Evolutionary conservation across 2,329 filamentous ascomycete species (phyloP), one percentile per base, ranked within the genome.

Genomic region (Cytospora piceicola): DNA sequence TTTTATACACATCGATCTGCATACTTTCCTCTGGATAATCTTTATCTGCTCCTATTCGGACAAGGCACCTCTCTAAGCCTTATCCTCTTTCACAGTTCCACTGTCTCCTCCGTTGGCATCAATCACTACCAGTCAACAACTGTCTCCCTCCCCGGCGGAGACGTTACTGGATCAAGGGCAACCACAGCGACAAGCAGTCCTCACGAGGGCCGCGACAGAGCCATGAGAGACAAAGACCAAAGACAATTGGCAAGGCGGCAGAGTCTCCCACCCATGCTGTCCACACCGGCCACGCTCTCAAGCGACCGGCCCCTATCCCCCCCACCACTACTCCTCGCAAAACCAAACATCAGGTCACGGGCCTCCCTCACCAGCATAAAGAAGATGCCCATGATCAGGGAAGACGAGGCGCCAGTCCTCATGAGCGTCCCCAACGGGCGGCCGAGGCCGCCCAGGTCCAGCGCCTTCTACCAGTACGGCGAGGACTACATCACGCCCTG

Each of bases 401-500:
- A 67, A 34, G 59, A 67, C 24, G 58, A 64, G 12, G 36, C 62
- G 14, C 49, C 54, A 39, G 52, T 65, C 30, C 57, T 65, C 59
- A 55, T 29, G n/a, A 61, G 60, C 27, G 22, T 64, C 11, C 34
- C 46, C 17, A n/a, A 54, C 11, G 32, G 57, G 7, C 57, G 57
- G 27, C 52, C 53, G 20, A 61, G 58, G 30, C 39, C 56, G 15
- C 27, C 53, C 39, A 63, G 61, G 17, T 27, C 56, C 20, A 17
- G 15, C 24, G 46, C 55, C 8, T 65, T 63, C 29, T 67, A 67
- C 51, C 66, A 61, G 51, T 67, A 67, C n/a, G 66, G 66, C 51
- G 66, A 67, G 55, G 66, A 67, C 46, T 67, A 67, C 46, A 65
- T 67, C 36, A 67, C 66, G 5, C 30, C 63, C 29, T 65, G 61